Evolutionary conservation across 2,329 filamentous ascomycete genomes (phyloP), one percentile per base, ranked within the genome.

Genomic region (Knoxdaviesia capensis): DNA sequence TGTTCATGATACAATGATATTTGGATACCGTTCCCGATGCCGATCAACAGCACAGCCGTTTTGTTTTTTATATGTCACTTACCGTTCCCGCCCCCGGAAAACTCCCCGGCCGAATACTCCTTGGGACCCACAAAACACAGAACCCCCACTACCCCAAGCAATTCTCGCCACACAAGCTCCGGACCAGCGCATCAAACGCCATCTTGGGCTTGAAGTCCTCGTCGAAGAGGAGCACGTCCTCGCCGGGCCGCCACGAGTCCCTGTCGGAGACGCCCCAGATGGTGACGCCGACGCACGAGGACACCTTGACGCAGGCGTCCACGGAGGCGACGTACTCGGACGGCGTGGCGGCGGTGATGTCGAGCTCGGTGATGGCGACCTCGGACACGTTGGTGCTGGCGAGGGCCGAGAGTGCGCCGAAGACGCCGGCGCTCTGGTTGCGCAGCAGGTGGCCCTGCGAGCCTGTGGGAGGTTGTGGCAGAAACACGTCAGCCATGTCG

Each of bases 281-380:
- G 1, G 76, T 80, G 46, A 81, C 69, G 41, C 75, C 74, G 4
- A 78, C 66, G 52, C 77, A 81, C 53, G 74, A 70, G 6, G 60
- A 45, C 39, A 74, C 59, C 20, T 64, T 57, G 32, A 77, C 53
- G 50, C 77, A 82, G 6, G 69, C 75, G 39, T 69, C 64, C 46
- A 65, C 63, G 28, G 71, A 64, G 36, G 66, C 64, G n/a, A 65
- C 56, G 50, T 77, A 81, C 54, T 80, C 77, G 20, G 56, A 56
- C 5, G 65, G 48, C 11, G 65, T 59, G 6, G 71, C 73, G 20
- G 61, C 60, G 41, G 67, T 65, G 50, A 84, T 80, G 51, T 84
- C 79, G 28, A 80, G 63, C 59, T 80, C 76, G 2, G 76, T 80
- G 40, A 80, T 64, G 6, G 76, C 75, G 32, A 77, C 66, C 51